Percentiles rank a stretch among this genome's conserved stretches.
phyloP scores from a whole-genome alignment of 352 stramenopile genomes.

The Globisporangium acanthophoron region DNA sequence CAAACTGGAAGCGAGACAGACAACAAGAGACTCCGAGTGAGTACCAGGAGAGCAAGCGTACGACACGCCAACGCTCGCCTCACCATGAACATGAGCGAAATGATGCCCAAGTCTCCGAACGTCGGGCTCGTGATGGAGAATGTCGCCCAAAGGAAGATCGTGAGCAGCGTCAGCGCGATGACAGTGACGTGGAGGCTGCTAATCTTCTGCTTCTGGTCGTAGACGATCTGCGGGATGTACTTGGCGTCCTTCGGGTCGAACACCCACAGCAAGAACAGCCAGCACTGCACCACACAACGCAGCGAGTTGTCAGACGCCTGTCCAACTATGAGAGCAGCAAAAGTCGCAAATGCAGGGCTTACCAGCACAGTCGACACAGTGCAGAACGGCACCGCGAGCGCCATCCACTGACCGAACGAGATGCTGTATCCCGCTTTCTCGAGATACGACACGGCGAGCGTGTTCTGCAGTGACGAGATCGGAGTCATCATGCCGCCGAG shows the following conservation, averaged over 20 bases:
- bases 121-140: slow-evolving; percentile 81
- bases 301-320: background rate
- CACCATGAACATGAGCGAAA: slow-evolving; percentile 90
- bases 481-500: slow-evolving; percentile 92
- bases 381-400: slow-evolving; percentile 85
- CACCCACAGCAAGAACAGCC: slow-evolving; percentile 85
- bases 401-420: slow-evolving; percentile 91
- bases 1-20: slow-evolving; percentile 34
- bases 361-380: slow-evolving; percentile 81
- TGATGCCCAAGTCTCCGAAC: slow-evolving; percentile 90
- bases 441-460: slow-evolving; percentile 77
- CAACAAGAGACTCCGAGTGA: background rate
- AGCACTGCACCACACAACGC: slow-evolving; percentile 45
- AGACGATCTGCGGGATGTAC: slow-evolving; percentile 91
- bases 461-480: slow-evolving; percentile 90
- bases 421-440: slow-evolving; percentile 85
- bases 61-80: background rate
- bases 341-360: slow-evolving; percentile 5
- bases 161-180: slow-evolving; percentile 84
- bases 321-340: background rate
- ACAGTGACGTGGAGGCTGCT: slow-evolving; percentile 87
- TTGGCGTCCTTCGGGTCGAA: slow-evolving; percentile 84
- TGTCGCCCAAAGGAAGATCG: slow-evolving; percentile 88
- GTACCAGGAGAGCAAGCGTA: background rate
- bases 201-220: slow-evolving; percentile 89